Evolutionary conservation across 176 grass and related monocot species (phyloP).

Genomic region (Alopecurus myosuroides): DNA sequence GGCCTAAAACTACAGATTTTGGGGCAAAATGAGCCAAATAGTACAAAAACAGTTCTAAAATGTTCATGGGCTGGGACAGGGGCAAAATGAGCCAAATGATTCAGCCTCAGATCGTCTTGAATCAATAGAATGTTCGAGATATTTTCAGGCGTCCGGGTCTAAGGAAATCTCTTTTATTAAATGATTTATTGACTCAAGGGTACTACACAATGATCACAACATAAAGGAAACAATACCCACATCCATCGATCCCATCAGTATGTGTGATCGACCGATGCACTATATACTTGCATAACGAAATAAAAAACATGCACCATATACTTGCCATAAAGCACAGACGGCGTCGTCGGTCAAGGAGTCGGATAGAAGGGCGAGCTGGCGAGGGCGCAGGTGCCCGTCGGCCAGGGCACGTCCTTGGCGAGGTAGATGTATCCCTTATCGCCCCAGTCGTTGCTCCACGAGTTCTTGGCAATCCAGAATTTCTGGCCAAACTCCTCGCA

Average conservation of each 20-base stretch:
- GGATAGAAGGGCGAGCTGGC: constrained; percentile 34
- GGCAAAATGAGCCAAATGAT: too few relatives aligned
- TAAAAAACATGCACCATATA: neutral
- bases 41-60: too few relatives aligned
- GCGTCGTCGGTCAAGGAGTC: neutral
- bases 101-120: too few relatives aligned
- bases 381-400: constrained; percentile 35
- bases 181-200: neutral
- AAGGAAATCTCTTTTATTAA: neutral
- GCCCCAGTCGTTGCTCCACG: constrained; percentile 49
- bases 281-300: neutral
- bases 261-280: neutral
- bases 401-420: constrained; percentile 23
- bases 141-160: neutral
- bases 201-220: neutral
- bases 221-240: too few relatives aligned
- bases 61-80: too few relatives aligned
- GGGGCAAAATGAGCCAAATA: too few relatives aligned
- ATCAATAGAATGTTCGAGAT: neutral
- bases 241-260: neutral
- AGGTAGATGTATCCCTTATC: constrained; percentile 32
- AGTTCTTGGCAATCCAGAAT: constrained; percentile 55
- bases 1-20: too few relatives aligned
- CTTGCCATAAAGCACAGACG: too few relatives aligned
- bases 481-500: constrained; percentile 20